Base-by-base conservation (phyloP, 805 yeast genomes). In the Candida palmyrensis region DNA sequence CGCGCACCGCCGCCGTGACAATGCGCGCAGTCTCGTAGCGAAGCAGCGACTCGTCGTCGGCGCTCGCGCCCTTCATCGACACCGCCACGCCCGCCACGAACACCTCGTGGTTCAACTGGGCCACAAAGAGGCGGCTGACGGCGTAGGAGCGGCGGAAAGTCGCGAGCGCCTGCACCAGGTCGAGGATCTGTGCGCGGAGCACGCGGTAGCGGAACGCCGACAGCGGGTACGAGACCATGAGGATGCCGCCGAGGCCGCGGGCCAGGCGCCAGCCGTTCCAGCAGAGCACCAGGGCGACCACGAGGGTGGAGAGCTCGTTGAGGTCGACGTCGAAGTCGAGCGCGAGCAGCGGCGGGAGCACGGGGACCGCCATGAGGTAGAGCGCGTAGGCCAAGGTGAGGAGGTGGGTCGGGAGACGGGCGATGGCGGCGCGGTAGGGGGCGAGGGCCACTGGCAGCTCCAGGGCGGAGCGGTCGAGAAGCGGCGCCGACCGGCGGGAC, bases 61-160 rank as follows among this genome's bases (percentile, higher is more conserved):
- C 75, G 3, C 82, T 73, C 1, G 80, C 83, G n/a, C 89, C 89
- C 29, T 60, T 55, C 82, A 83, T 77, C 14, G 53, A 55, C 3
- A 83, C 43, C 35, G 62, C 68, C 12, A 80, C 40, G 3, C 85
- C 69, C 2, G 79, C 73, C 16, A 83, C 66, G 43, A 68, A 76
- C 3, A 80, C 57, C 38, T 69, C 71, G 48, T 77, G 75, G 49
- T 79, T 82, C 24, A 81, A 79, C 43, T 80, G 77, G 3, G 82
- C 68, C 5, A 83, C 58, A 32, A 73, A 60, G 6, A 82, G 62
- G 45, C 51, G 63, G 10, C 69, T 63, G 11, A 82, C 49, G 5
- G 50, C 48, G 45, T 77, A 80, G 4, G 60, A 54, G 3, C 68
- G 53, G 45, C 71, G 76, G 55, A 73, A 83, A 24, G 58, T 59